phyloP scores from a whole-genome alignment of 2,329 filamentous ascomycete genomes.

The Myotisia sp. region DNA sequence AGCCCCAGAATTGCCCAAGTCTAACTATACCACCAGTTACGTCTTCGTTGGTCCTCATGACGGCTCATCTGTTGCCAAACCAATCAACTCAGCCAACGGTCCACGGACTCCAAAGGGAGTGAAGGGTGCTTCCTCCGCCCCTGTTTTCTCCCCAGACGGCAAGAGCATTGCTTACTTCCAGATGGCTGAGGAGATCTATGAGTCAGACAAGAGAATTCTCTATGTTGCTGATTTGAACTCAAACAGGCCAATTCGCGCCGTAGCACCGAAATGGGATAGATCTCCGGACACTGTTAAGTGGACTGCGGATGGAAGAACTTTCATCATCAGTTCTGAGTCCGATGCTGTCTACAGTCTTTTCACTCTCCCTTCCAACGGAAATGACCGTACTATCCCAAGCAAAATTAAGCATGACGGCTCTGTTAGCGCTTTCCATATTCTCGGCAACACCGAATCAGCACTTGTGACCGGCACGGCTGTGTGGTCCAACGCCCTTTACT shows the following conservation, averaged over 20 bases:
- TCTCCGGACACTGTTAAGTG: constrained; percentile 39
- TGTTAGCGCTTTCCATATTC: constrained; percentile 18
- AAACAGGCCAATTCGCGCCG: constrained; percentile 23
- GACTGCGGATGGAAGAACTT: constrained; percentile 40
- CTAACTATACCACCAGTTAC: constrained; percentile 63
- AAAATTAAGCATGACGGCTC: constrained; percentile 25
- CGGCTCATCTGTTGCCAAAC: constrained; percentile 40
- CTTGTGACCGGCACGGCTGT: constrained; percentile 23
- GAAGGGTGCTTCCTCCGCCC: constrained; percentile 47
- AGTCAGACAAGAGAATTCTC: constrained; percentile 53
- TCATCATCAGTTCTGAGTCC: constrained; percentile 64
- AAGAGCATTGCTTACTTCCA: constrained; percentile 59
- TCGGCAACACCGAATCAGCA: constrained; percentile 19
- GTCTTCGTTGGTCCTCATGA: constrained; percentile 58
- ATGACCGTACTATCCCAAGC: constrained; percentile 20
- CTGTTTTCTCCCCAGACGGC: constrained; percentile 62
- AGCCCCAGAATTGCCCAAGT: constrained; percentile 27
- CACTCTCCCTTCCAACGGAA: constrained; percentile 21
- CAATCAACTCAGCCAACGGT: constrained; percentile 30
- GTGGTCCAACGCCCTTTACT: constrained; percentile 25
- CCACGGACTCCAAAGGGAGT: constrained; percentile 34
- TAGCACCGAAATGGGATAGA: constrained; percentile 36
- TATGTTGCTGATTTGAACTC: constrained; percentile 28
- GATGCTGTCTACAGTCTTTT: constrained; percentile 40
- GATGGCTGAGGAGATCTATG: constrained; percentile 65